Percentiles rank a stretch among this genome's conserved stretches.
phyloP scores from a whole-genome alignment of 2,329 filamentous ascomycete species.

The Davidsoniella australis region DNA sequence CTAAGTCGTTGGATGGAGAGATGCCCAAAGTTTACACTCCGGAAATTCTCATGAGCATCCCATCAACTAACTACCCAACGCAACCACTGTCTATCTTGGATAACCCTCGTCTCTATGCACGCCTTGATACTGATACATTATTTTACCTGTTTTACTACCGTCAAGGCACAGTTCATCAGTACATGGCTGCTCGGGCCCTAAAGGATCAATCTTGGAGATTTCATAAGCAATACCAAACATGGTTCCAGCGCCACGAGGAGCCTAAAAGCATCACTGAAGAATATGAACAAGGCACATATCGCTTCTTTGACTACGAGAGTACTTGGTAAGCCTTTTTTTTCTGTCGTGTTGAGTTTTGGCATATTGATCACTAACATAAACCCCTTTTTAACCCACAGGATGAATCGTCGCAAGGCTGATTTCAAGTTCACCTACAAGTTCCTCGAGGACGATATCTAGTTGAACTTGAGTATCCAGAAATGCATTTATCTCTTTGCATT shows the following conservation, averaged over 20 bases:
- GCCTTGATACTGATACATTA: conserved; percentile 86
- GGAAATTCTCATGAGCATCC: conserved; percentile 56
- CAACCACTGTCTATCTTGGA: conserved; percentile 86
- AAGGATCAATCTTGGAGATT: conserved; percentile 98
- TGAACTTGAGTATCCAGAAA: background rate
- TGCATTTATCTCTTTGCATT: background rate
- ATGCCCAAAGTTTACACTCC: conserved; percentile 72
- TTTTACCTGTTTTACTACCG: conserved; percentile 99
- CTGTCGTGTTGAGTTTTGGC: background rate
- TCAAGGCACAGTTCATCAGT: conserved; percentile 90
- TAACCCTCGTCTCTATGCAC: conserved; percentile 69
- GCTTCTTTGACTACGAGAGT: conserved; percentile 98
- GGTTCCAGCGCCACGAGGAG: conserved; percentile 97
- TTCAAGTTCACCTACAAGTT: conserved; percentile 99
- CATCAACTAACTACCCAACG: conserved; percentile 73
- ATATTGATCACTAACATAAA: conserved; percentile 13
- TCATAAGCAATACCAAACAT: conserved; percentile 98
- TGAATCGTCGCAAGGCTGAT: conserved; percentile 94
- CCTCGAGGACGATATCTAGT: conserved; percentile 72
- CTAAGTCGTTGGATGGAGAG: conserved; percentile 64
- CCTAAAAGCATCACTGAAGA: conserved; percentile 98
- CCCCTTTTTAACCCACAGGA: conserved; percentile 41
- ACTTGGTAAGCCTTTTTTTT: conserved; percentile 58
- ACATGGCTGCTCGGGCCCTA: conserved; percentile 84
- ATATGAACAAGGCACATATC: conserved; percentile 95